Conservation (phyloP, 169 alveolate genomes). For the Eimeria nieschulzi region DNA sequence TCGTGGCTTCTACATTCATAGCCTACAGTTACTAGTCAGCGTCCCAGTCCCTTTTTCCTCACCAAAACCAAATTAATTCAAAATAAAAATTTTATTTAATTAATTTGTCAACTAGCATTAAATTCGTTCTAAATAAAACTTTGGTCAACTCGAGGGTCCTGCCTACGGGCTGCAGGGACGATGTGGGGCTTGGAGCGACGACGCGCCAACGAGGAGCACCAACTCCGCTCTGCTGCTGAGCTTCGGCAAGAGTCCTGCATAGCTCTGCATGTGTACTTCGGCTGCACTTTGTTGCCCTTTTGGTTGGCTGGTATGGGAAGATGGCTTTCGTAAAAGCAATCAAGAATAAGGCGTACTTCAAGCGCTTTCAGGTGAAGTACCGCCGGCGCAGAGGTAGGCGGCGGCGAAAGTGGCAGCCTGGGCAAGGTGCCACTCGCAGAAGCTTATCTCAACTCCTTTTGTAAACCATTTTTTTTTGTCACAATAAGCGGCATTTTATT, state of each 20-base stretch:
- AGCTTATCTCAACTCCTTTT: background rate
- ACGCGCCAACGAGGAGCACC: conserved; percentile 55
- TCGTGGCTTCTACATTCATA: too few species aligned
- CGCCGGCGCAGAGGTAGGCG: conserved; percentile 97
- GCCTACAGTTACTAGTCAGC: too few species aligned
- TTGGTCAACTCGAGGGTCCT: too few species aligned
- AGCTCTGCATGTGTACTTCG: conserved; percentile 37
- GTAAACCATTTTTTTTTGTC: background rate
- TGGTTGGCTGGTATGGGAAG: conserved; percentile 23
- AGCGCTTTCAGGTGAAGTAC: conserved; percentile 98
- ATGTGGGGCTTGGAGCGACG: conserved; percentile 56
- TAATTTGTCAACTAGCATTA: too few species aligned
- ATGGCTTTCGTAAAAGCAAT: conserved; percentile 98
- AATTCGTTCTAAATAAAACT: too few species aligned
- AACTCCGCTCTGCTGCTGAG: conserved; percentile 31
- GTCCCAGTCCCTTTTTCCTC: too few species aligned
- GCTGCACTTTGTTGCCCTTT: conserved; percentile 61
- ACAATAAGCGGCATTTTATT: background rate
- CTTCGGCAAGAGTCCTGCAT: background rate
- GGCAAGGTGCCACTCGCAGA: background rate
- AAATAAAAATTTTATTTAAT: too few species aligned
- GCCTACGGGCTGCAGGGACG: too few species aligned
- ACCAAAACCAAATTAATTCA: too few species aligned
- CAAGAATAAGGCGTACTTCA: conserved; percentile 98
- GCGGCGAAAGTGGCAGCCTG: background rate